Percentiles rank a stretch among this genome's conserved stretches.
These are phyloP conservation scores for Penicilliopsis zonata DNA, from an alignment of 495 filamentous ascomycete species.

Conservation along the genomic window DNA sequence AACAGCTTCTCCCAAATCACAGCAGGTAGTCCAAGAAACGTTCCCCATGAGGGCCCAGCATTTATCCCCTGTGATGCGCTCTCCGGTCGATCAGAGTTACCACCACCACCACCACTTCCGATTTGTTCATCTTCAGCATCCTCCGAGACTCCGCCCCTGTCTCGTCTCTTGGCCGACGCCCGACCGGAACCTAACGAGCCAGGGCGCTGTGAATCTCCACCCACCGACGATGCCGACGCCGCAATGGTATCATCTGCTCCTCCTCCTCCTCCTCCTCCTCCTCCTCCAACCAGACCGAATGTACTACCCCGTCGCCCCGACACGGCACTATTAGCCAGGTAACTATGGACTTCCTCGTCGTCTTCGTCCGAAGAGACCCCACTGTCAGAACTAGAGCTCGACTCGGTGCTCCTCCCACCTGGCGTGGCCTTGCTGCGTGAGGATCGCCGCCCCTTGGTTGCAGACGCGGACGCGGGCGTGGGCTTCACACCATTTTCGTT, in stretches of 20 bases:
- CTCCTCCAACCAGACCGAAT: conserved; percentile 20
- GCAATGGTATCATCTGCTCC: conserved; percentile 10
- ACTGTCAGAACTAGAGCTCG: conserved; percentile 35
- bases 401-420: conserved; percentile 24
- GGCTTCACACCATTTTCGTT: conserved; percentile 28
- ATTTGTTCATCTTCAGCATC: conserved; percentile 30
- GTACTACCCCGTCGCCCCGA: conserved; percentile 23
- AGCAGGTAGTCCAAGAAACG: conserved; percentile 61
- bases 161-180: conserved; percentile 25
- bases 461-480: too few species aligned
- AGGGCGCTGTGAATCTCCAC: conserved; percentile 22
- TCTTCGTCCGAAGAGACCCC: conserved; percentile 37
- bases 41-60: conserved; percentile 57
- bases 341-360: conserved; percentile 30
- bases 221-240: conserved; percentile 16
- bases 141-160: conserved; percentile 8
- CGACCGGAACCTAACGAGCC: conserved; percentile 30
- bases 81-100: conserved; percentile 33
- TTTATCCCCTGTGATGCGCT: conserved; percentile 37
- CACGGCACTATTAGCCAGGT: conserved; percentile 11
- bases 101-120: too few species aligned
- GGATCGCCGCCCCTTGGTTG: conserved; percentile 4
- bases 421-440: conserved; percentile 13
- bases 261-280: too few species aligned
- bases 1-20: conserved; percentile 75